Percentiles rank a stretch among this genome's conserved stretches.
Conservation (phyloP, 495 filamentous ascomycete species). For the Sabuloglossum arenarium region DNA sequence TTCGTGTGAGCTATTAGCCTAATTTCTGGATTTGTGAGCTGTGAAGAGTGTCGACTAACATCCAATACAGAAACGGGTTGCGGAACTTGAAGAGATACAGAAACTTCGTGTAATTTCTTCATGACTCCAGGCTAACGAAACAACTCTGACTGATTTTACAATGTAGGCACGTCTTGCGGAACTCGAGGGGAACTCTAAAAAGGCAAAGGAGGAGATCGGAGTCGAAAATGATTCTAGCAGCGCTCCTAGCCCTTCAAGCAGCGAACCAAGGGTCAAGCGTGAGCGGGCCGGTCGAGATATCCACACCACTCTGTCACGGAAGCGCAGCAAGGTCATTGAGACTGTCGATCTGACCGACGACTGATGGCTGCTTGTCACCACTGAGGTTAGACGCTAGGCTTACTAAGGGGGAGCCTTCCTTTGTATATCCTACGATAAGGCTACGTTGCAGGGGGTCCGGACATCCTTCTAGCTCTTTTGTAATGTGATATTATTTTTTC, state of each 20-base stretch:
- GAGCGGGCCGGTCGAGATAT: constrained; percentile 6
- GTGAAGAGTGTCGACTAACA: too few relatives aligned
- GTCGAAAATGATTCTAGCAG: background rate
- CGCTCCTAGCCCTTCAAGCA: background rate
- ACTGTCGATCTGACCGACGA: constrained; percentile 9
- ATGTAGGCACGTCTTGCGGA: background rate
- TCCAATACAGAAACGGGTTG: background rate
- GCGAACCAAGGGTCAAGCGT: constrained; percentile 7
- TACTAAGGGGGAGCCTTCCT: too few relatives aligned
- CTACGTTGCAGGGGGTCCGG: too few relatives aligned
- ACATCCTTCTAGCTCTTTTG: too few relatives aligned
- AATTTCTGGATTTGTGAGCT: background rate
- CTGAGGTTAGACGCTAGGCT: too few relatives aligned
- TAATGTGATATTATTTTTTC: too few relatives aligned
- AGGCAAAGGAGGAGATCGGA: background rate
- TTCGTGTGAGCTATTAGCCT: background rate
- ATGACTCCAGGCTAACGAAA: background rate
- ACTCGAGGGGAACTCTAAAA: background rate
- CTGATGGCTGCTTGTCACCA: background rate
- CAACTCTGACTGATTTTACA: too few relatives aligned
- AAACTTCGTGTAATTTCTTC: background rate
- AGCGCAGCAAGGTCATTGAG: background rate
- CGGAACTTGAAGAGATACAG: background rate
- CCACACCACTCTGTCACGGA: background rate
- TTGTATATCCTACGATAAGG: too few relatives aligned